Evolutionary conservation across 495 filamentous ascomycete genomes (phyloP).

Genomic region (Aspergillus kassunensis): DNA sequence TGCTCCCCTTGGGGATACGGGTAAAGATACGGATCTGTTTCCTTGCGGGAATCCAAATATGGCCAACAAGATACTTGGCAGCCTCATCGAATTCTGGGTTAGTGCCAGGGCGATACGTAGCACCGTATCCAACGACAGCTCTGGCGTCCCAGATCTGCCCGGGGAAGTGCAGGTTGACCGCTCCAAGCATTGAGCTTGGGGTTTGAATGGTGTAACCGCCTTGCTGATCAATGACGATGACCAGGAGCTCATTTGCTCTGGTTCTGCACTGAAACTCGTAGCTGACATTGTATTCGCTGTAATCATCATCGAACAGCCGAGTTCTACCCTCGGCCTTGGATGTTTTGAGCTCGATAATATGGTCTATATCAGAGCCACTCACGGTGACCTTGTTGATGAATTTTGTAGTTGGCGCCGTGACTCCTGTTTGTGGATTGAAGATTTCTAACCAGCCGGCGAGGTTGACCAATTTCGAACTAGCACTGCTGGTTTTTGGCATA

Average conservation of each 20-base stretch:
- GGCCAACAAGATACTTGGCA: slow-evolving; percentile 23
- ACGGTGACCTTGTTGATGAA: slow-evolving; percentile 34
- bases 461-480: slow-evolving; percentile 12
- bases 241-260: slow-evolving; percentile 25
- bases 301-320: slow-evolving; percentile 29
- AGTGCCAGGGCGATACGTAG: slow-evolving; percentile 2
- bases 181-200: slow-evolving; percentile 20
- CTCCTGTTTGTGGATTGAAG: slow-evolving; percentile 19
- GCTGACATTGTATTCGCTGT: slow-evolving; percentile 25
- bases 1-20: slow-evolving; percentile 10
- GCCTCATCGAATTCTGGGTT: slow-evolving; percentile 23
- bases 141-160: slow-evolving; percentile 45
- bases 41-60: slow-evolving; percentile 28
- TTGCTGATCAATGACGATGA: slow-evolving; percentile 47
- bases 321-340: slow-evolving; percentile 19
- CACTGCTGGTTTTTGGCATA: slow-evolving; percentile 19
- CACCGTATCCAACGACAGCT: slow-evolving; percentile 14
- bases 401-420: slow-evolving; percentile 18
- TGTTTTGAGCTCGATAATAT: slow-evolving; percentile 31
- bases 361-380: slow-evolving; percentile 33
- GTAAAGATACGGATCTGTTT: slow-evolving; percentile 21
- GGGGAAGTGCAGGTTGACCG: slow-evolving; percentile 41
- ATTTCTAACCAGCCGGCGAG: slow-evolving; percentile 27
- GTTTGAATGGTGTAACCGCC: slow-evolving; percentile 23
- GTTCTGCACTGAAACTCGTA: slow-evolving; percentile 52